phyloP scores from a whole-genome alignment of 148 eudicot genomes.

The Silene latifolia region DNA sequence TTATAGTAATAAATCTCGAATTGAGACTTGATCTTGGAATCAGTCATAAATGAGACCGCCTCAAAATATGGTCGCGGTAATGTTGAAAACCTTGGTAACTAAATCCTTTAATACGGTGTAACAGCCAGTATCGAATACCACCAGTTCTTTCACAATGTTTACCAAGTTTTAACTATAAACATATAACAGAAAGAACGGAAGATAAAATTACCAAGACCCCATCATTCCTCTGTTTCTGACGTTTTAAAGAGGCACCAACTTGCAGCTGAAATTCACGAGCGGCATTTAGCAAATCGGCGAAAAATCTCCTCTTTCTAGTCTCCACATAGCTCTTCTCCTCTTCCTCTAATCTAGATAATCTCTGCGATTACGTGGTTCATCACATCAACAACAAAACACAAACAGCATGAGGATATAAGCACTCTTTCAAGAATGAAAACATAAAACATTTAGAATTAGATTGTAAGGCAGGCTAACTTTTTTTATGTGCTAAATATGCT shows the following conservation, averaged over 20 bases:
- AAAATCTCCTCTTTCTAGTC: constrained; percentile 76
- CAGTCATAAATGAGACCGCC: not conserved
- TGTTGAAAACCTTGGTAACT: not conserved
- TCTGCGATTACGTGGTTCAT: constrained; percentile 48
- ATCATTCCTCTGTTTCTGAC: constrained; percentile 92
- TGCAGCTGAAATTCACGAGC: constrained; percentile 84
- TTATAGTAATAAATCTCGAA: not conserved
- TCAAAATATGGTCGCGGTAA: not conserved
- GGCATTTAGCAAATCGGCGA: constrained; percentile 83
- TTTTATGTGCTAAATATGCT: not conserved
- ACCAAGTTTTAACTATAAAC: not conserved
- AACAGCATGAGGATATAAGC: not conserved
- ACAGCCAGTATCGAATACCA: not conserved
- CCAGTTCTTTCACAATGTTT: not conserved
- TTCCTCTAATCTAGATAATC: constrained; percentile 76
- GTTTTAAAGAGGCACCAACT: constrained; percentile 72
- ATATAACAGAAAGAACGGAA: constrained; percentile 14
- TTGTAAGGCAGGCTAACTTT: not conserved
- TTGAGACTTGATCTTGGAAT: not conserved
- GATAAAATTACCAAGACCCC: constrained; percentile 61
- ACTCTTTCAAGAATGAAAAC: not conserved
- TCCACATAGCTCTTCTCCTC: constrained; percentile 84
- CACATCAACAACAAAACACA: constrained; percentile 21
- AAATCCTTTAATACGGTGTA: not conserved
- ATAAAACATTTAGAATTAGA: not conserved